Evolutionary conservation across 192 early-diverging fungal genomes (phyloP), one percentile per base, ranked within the genome.

Genomic region (Kickxella alabastrina): DNA sequence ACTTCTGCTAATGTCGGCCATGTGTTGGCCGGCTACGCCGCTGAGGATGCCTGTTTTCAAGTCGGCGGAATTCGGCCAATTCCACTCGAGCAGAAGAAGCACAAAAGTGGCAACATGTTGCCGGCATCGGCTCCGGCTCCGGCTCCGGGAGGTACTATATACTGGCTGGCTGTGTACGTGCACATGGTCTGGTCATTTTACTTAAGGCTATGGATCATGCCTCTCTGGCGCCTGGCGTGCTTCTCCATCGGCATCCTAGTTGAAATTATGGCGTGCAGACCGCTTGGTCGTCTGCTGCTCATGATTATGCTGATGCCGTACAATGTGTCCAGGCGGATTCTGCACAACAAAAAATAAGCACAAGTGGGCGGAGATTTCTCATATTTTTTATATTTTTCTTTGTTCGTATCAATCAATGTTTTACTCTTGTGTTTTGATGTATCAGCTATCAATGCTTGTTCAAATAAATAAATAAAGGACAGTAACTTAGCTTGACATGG

Each of bases 111-210:
- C n/a, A n/a, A n/a, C n/a, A n/a, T n/a, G n/a, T n/a, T n/a, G n/a
- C n/a, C n/a, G n/a, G n/a, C n/a, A n/a, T n/a, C n/a, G n/a, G n/a
- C n/a, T n/a, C n/a, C n/a, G n/a, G n/a, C n/a, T n/a, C n/a, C n/a
- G 14, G 36, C 22, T 12, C 22, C 37, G 10, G 32, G 23, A 31
- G 47, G 55, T 27, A 22, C 35, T 3, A 22, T 62, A 19, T 57
- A 59, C 45, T 74, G 70, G 70, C 27, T 61, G 7, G 63, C 70
- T 0, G 63, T 74, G 19, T 66, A 58, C 31, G 17, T 43, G 14
- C 70, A 74, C 29, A 59, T 74, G 70, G 18, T 58, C 51, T 66
- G 59, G 63, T 34, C 70, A 3, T 36, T 74, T 17, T 59, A 74
- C 26, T 38, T 53, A 23, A 49, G 55, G 6, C 38, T 74, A 19